Evolutionary conservation across 2,329 filamentous ascomycete genomes (phyloP), one percentile per base, ranked within the genome.

Genomic region (Fusarium sp.): DNA sequence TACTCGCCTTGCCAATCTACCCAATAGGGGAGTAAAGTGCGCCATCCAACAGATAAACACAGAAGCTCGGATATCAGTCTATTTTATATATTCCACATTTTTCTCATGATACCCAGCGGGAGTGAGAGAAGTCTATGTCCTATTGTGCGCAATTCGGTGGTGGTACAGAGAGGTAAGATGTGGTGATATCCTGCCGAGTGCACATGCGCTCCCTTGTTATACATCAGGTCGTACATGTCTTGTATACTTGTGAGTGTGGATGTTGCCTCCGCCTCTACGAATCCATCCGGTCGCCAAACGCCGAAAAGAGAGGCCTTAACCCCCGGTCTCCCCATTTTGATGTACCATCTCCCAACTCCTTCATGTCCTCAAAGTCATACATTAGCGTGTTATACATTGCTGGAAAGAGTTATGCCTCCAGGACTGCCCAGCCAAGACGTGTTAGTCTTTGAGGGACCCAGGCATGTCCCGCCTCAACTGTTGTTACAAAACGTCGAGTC

Each of bases 191-290:
- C 50, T 41, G 30, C 16, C 36, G 51, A 61, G 41, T 31, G 31
- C 28, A 18, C 18, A 28, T 23, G 48, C 23, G 27, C 53, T 41
- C 36, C 57, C 56, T 66, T 41, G 8, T 60, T 61, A 59, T 70
- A 70, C 66, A 70, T 70, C 40, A 55, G 54, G 56, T 66, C 39
- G 52, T 66, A 69, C 66, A 63, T 52, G 50, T 31, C 16, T 43
- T 51, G 40, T 39, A 31, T 62, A 31, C 36, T 36, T 48, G 40
- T 53, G 56, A 57, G 63, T 60, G 52, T 44, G 43, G 54, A 18
- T 54, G 62, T 48, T 36, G 13, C 44, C 31, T 43, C 15, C 54
- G 66, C 40, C 41, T 70, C 62, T 63, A 66, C 56, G 18, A 30
- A 47, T 31, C 31, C 44, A 55, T 46, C 54, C 47, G 36, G 52